Evolutionary conservation across 345 rosid genomes (phyloP), one percentile per base, ranked within the genome.

Genomic region (Pistacia integerrima): DNA sequence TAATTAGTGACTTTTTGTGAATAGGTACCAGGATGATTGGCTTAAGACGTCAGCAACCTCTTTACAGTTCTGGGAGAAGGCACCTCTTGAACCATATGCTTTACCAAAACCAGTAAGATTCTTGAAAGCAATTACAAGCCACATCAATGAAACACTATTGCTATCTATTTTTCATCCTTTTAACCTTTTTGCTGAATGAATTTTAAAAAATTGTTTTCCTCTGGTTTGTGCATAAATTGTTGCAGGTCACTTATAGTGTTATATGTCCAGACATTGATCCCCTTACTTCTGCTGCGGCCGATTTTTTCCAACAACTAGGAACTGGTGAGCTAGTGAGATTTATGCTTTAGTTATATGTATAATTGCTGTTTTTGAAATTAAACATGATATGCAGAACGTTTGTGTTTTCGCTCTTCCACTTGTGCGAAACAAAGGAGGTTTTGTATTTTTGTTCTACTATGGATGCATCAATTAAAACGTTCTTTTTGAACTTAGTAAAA

Each of bases 11-110:
- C 79, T 74, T 77, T 41, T 46, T 67, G 64, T 75, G 35, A 54
- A 73, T 77, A 96, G 99, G 85, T 96, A 96, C 86, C 99, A 96
- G 87, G 98, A 96, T 81, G 98, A 96, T 86, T 96, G 99, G 99
- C 94, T 96, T 61, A 94, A 92, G 85, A 83, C 94, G 77, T 90
- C 99, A 48, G 84, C 95, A 72, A 89, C 79, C 80, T 85, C 98
- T 77, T 82, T 96, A 79, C 93, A 92, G 78, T 82, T 84, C 54
- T 96, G 99, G 99, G 99, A 96, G 82, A 96, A 96, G 85, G 99
- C 98, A 75, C 99, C 99, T 76, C 82, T 96, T 77, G 98, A 96
- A 76, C 98, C 99, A 76, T 96, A 90, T 84, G 99, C 99, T 73
- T 84, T 78, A 52, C 86, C 85, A 74, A 96, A 96, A 85, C 90